Evolutionary conservation across 164 flowering plant species (phyloP), one percentile per base, ranked within the genome.

Genomic region (Tetracentron sinense): DNA sequence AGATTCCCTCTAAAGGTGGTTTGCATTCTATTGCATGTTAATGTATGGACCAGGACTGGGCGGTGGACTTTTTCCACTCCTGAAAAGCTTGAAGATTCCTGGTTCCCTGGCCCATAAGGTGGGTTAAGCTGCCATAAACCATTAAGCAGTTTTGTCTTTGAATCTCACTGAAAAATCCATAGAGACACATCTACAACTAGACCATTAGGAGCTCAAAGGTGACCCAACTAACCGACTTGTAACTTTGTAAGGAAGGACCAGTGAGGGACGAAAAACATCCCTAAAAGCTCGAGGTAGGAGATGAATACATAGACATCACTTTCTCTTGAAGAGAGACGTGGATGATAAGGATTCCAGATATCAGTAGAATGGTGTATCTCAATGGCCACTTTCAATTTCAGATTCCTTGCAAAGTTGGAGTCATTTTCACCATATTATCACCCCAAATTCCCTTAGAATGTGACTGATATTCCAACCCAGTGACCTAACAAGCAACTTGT

Each of bases 321-420:
- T n/a, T n/a, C n/a, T n/a, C n/a, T n/a, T n/a, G n/a, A n/a, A n/a
- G n/a, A n/a, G n/a, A 27, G 28, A 16, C 26, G 53, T 29, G 31
- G 19, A 58, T 23, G 73, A 69, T 69, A 64, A 69, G 63, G 72
- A 69, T 63, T 69, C 67, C 42, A 58, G 29, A 64, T 49, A 59
- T 64, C 54, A 28, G 30, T 19, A 54, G 21, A 56, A 30, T 20
- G 26, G 23, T 42, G 56, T 47, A 58, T 47, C 54, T 58, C 56
- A 70, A 42, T 60, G 69, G 64, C 72, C 67, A 63, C 72, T 58
- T 38, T 60, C n/a, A 19, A 30, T 27, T 26, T 35, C 62, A 69
- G 67, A 69, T 69, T 62, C 72, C 62, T 49, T 21, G 49, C 38
- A 49, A 6, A 49, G 50, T 68, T 58, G 56, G 29, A 26, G 63